Evolutionary conservation across 441 rosid species (phyloP).

Genomic region (Syzygium syzygioides): DNA sequence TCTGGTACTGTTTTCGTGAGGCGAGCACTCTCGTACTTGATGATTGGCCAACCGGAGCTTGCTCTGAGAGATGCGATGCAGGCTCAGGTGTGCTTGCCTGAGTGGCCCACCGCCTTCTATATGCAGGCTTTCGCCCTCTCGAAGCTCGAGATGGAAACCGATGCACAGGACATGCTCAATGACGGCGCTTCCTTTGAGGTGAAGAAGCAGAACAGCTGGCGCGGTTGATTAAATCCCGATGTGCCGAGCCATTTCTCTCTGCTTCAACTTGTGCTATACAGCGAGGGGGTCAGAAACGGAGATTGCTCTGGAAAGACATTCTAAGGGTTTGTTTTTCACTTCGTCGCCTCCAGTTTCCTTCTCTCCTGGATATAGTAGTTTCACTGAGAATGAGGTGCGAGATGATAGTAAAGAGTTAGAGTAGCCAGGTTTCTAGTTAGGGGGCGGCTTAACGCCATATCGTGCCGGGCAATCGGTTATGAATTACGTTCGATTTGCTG

Average conservation of each 20-base stretch:
- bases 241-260: not conserved
- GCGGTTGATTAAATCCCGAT: constrained; percentile 16
- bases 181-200: constrained; percentile 90
- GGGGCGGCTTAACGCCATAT: not conserved
- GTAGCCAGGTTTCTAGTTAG: not conserved
- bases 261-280: not conserved
- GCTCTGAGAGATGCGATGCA: constrained; percentile 97
- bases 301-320: not conserved
- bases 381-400: not conserved
- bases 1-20: constrained; percentile 87
- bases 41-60: constrained; percentile 77
- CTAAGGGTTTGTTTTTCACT: not conserved
- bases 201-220: constrained; percentile 76
- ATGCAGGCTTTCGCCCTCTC: constrained; percentile 92
- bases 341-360: not conserved
- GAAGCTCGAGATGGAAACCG: constrained; percentile 94
- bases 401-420: not conserved
- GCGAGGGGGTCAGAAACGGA: not conserved
- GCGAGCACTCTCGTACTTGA: constrained; percentile 70
- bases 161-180: constrained; percentile 95
- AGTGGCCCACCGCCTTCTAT: constrained; percentile 98
- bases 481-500: not conserved
- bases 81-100: constrained; percentile 89
- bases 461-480: not conserved
- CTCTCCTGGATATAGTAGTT: not conserved